A percentile compares a stretch with the other conserved stretches of the same genome.
phyloP scores from a whole-genome alignment of 345 rosid genomes.

The Xanthoceras sorbifolium region DNA sequence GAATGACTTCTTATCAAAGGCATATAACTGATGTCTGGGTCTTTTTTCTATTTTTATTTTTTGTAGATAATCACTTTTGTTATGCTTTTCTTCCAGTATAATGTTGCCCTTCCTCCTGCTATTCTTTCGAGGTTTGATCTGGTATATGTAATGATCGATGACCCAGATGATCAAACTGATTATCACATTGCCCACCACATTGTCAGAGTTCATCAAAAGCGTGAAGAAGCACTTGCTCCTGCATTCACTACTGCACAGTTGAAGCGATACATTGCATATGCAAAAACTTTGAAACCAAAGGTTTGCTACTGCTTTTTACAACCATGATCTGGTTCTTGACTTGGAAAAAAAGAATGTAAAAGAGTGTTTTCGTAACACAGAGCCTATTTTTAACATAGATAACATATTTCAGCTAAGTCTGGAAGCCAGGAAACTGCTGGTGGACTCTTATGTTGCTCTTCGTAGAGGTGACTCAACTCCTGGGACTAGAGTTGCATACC shows the following conservation, averaged over 20 bases:
- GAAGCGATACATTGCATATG: constrained; percentile 89
- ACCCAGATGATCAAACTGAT: constrained; percentile 90
- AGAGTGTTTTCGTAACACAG: constrained; percentile 7
- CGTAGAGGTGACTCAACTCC: constrained; percentile 84
- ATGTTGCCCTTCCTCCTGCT: constrained; percentile 95
- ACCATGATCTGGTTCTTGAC: neutral
- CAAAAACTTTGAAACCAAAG: constrained; percentile 92
- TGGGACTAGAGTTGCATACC: constrained; percentile 91
- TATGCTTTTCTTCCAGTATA: constrained; percentile 56
- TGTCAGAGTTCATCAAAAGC: constrained; percentile 92
- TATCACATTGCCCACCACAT: constrained; percentile 94
- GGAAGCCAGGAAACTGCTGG: constrained; percentile 82
- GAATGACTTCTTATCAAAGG: constrained; percentile 19
- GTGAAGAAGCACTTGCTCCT: constrained; percentile 84
- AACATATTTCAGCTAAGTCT: constrained; percentile 58
- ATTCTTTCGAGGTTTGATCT: constrained; percentile 97
- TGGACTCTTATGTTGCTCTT: constrained; percentile 87
- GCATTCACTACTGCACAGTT: constrained; percentile 82
- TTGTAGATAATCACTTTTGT: constrained; percentile 17
- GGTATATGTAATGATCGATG: constrained; percentile 92
- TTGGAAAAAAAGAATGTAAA: neutral
- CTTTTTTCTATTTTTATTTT: constrained; percentile 5
- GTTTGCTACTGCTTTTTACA: constrained; percentile 32
- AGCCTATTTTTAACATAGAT: constrained; percentile 15
- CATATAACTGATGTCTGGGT: neutral